A percentile compares a stretch with the other conserved stretches of the same genome.
Conservation (phyloP, 129 eudicot species). For the Artemisia argyi region DNA sequence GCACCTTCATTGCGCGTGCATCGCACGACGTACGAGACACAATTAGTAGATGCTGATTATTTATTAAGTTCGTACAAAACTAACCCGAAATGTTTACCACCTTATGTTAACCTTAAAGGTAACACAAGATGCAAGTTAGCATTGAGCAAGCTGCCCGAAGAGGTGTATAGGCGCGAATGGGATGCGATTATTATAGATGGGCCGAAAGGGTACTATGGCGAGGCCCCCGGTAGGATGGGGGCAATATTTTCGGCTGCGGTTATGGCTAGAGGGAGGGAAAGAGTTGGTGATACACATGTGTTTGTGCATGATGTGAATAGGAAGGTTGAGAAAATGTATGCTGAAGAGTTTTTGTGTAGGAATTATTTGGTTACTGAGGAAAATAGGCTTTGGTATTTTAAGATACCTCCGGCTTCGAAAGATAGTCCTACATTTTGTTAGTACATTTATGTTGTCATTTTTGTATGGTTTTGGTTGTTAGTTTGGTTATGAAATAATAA, state of each 20-base stretch:
- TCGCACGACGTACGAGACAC: conserved; percentile 33
- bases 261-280: conserved; percentile 44
- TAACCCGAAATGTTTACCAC: conserved; percentile 35
- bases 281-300: conserved; percentile 47
- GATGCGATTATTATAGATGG: conserved; percentile 57
- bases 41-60: conserved; percentile 40
- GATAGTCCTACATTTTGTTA: conserved; percentile 35
- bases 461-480: background rate
- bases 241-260: conserved; percentile 57
- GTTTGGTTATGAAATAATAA: conserved; percentile 13
- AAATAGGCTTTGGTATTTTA: conserved; percentile 60
- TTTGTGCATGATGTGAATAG: conserved; percentile 59
- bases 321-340: conserved; percentile 50
- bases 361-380: conserved; percentile 37
- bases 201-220: conserved; percentile 53
- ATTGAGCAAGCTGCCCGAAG: conserved; percentile 44
- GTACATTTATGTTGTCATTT: background rate
- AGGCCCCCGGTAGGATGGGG: conserved; percentile 65
- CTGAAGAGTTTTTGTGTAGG: conserved; percentile 51
- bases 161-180: conserved; percentile 55
- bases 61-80: conserved; percentile 35
- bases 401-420: conserved; percentile 39
- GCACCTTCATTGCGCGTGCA: conserved; percentile 44
- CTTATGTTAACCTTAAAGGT: conserved; percentile 28
- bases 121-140: conserved; percentile 49